Percentiles rank a stretch among this genome's conserved stretches.
These are phyloP conservation scores for Nyctanthes arbortristis DNA, from an alignment of 257 asterid species.

Conservation along the genomic window DNA sequence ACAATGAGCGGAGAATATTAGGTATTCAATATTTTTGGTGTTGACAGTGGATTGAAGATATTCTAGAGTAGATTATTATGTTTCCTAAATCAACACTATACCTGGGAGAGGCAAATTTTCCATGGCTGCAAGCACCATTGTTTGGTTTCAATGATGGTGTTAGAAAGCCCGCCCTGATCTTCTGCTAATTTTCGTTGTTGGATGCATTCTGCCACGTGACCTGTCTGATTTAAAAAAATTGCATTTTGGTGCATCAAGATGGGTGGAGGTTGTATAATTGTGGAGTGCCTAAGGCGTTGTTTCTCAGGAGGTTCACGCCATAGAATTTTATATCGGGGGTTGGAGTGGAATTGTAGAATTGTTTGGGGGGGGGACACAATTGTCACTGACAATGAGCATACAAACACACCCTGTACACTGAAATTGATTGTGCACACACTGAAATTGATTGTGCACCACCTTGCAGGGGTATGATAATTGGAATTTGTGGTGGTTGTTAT, in stretches of 20 bases:
- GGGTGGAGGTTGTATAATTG: not conserved
- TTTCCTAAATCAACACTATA: not conserved
- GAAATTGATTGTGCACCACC: not conserved
- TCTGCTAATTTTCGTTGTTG: not conserved
- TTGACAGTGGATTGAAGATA: slow-evolving; percentile 14
- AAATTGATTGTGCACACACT: too few relatives aligned
- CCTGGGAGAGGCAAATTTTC: too few relatives aligned
- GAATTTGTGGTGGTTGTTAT: not conserved
- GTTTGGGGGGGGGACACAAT: too few relatives aligned
- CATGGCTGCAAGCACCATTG: not conserved
- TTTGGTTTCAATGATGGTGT: not conserved
- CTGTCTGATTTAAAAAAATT: not conserved
- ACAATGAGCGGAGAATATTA: too few relatives aligned
- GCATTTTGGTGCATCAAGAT: not conserved
- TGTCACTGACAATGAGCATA: not conserved
- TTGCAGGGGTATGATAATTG: not conserved
- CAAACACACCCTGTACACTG: not conserved
- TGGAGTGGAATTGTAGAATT: too few relatives aligned
- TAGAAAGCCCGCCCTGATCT: too few relatives aligned
- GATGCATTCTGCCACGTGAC: not conserved
- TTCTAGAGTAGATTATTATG: too few relatives aligned
- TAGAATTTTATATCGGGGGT: not conserved
- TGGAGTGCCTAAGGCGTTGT: too few relatives aligned
- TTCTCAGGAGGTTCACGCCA: too few relatives aligned
- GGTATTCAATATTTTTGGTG: too few relatives aligned